Percentiles rank a stretch among this genome's conserved stretches.
These are phyloP conservation scores for Escallonia herrerae DNA, from an alignment of 129 eudicot species.

Conservation along the genomic window DNA sequence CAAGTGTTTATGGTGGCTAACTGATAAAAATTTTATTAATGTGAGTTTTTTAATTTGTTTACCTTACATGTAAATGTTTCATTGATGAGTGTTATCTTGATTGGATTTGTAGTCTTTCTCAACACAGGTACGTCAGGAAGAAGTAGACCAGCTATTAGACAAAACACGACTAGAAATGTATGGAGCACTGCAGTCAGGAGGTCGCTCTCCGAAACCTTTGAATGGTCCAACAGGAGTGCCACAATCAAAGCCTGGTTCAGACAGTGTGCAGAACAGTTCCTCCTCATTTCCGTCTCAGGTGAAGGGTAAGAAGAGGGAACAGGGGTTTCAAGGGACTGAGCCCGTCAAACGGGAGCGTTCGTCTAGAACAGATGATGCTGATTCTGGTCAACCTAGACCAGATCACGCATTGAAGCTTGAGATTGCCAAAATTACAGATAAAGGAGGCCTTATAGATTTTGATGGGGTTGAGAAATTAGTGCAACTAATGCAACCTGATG, in stretches of 20 bases:
- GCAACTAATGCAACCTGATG: slow-evolving; percentile 55
- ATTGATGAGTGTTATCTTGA: neutral
- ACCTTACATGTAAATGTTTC: neutral
- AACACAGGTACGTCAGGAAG: slow-evolving; percentile 43
- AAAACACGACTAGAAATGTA: slow-evolving; percentile 38
- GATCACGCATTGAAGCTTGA: slow-evolving; percentile 35
- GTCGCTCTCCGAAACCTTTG: slow-evolving; percentile 53
- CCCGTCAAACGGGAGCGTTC: slow-evolving; percentile 42
- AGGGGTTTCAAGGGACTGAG: slow-evolving; percentile 29
- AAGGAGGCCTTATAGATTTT: slow-evolving; percentile 51
- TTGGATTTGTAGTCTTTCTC: neutral
- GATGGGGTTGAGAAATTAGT: slow-evolving; percentile 47
- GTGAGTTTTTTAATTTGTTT: slow-evolving; percentile 19
- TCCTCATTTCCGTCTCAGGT: slow-evolving; percentile 29
- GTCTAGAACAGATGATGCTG: slow-evolving; percentile 45
- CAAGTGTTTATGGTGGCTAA: slow-evolving; percentile 51
- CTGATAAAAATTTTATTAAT: slow-evolving; percentile 35
- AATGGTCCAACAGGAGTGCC: slow-evolving; percentile 41
- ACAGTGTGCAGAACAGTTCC: slow-evolving; percentile 35
- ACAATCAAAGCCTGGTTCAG: slow-evolving; percentile 54
- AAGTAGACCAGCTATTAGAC: slow-evolving; percentile 36
- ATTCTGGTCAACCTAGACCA: slow-evolving; percentile 18
- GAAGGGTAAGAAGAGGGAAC: slow-evolving; percentile 74
- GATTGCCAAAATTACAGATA: slow-evolving; percentile 40
- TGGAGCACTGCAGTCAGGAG: slow-evolving; percentile 42